Percentiles rank a stretch among this genome's conserved stretches.
Evolutionary conservation across 768 basidiomycete genomes (phyloP).

Genomic region (Suillus decipiens): DNA sequence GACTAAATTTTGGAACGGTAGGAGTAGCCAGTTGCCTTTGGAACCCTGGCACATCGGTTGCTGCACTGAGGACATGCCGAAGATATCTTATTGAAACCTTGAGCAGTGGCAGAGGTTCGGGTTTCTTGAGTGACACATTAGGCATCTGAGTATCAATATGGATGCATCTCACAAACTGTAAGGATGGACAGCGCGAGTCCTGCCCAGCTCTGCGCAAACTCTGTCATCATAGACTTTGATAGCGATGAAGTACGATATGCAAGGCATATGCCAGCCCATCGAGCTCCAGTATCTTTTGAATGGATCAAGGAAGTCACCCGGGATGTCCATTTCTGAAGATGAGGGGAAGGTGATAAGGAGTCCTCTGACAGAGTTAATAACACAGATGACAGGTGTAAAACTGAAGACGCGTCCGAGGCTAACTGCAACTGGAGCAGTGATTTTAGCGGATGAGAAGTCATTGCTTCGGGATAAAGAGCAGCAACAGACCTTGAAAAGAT

Average conservation of each 20-base stretch:
- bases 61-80: constrained; percentile 58
- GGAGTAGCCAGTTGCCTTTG: constrained; percentile 77
- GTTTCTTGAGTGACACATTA: constrained; percentile 51
- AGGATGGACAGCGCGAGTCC: constrained; percentile 62
- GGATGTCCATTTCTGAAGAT: constrained; percentile 75
- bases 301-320: constrained; percentile 74
- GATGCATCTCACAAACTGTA: constrained; percentile 55
- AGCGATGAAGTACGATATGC: constrained; percentile 64
- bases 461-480: constrained; percentile 18
- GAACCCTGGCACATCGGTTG: constrained; percentile 70
- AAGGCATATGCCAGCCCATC: constrained; percentile 80
- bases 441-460: constrained; percentile 61
- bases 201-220: constrained; percentile 75
- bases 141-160: constrained; percentile 27
- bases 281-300: constrained; percentile 72
- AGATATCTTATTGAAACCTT: constrained; percentile 70
- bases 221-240: constrained; percentile 63
- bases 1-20: constrained; percentile 69
- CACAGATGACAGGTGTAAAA: constrained; percentile 59
- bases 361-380: constrained; percentile 55
- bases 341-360: constrained; percentile 59
- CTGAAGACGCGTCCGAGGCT: constrained; percentile 64
- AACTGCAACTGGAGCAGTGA: constrained; percentile 70
- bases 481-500: constrained; percentile 1
- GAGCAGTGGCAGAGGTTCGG: constrained; percentile 58